Conservation (phyloP, 1,284 basidiomycete species). For the Austropuccinia psidii region DNA sequence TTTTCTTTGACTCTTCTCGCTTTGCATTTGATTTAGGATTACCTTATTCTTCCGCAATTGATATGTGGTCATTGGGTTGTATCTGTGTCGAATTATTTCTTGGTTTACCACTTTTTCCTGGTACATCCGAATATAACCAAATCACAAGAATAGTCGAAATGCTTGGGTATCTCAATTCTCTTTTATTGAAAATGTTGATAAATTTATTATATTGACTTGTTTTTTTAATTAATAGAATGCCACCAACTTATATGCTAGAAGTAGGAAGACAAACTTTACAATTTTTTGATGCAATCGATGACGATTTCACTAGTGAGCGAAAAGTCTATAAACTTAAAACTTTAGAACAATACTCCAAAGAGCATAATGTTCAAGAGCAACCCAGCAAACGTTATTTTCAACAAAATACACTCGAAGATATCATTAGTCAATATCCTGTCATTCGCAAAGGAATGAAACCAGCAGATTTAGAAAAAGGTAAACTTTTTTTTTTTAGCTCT, state of each 20-base stretch:
- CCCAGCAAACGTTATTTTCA: constrained; percentile 99
- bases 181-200: not conserved
- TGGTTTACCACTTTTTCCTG: constrained; percentile 90
- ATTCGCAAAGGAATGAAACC: constrained; percentile 67
- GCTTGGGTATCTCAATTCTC: constrained; percentile 67
- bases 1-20: not conserved
- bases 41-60: constrained; percentile 86
- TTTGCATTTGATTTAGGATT: constrained; percentile 49
- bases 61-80: constrained; percentile 91
- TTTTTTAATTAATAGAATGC: constrained; percentile 55
- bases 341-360: constrained; percentile 87
- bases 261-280: constrained; percentile 89
- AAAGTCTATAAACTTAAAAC: constrained; percentile 84
- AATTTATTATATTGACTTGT: not conserved
- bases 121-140: constrained; percentile 98
- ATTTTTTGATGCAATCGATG: constrained; percentile 74
- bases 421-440: constrained; percentile 90
- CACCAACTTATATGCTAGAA: constrained; percentile 87
- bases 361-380: constrained; percentile 90
- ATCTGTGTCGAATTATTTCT: constrained; percentile 98
- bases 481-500: constrained; percentile 39
- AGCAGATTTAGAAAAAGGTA: constrained; percentile 87
- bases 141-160: constrained; percentile 94
- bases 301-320: constrained; percentile 62
- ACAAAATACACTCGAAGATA: constrained; percentile 83